Conservation (phyloP, 1,284 basidiomycete genomes). For the Bjerkandera adusta region DNA sequence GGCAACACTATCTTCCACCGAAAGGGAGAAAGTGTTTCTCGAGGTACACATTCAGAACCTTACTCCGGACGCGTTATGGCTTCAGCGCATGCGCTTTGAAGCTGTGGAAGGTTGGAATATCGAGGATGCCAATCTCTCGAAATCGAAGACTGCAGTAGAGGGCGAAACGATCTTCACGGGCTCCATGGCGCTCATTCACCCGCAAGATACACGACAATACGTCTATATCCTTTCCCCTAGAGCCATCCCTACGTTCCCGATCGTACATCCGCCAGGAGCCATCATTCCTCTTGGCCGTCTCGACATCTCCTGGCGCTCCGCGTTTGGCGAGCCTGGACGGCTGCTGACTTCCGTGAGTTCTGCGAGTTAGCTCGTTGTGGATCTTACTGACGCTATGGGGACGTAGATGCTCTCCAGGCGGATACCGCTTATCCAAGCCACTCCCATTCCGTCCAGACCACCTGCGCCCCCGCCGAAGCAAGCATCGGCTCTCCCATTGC, state of each 20-base stretch:
- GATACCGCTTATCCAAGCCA: conserved; percentile 49
- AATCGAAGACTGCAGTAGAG: conserved; percentile 23
- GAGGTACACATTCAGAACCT: conserved; percentile 88
- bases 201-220: conserved; percentile 81
- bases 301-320: conserved; percentile 80
- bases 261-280: conserved; percentile 58
- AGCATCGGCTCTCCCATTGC: conserved; percentile 66
- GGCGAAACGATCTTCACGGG: conserved; percentile 53
- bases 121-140: conserved; percentile 47
- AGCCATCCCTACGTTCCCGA: conserved; percentile 43
- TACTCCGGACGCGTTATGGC: conserved; percentile 72
- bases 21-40: conserved; percentile 80
- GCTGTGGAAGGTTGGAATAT: conserved; percentile 69
- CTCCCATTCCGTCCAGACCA: conserved; percentile 22
- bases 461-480: conserved; percentile 38
- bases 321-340: conserved; percentile 78
- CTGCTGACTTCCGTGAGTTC: conserved; percentile 67
- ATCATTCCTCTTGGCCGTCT: conserved; percentile 77
- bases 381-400: not conserved
- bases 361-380: not conserved
- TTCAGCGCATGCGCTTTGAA: conserved; percentile 75
- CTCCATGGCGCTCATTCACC: conserved; percentile 66
- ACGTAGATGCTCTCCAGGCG: conserved; percentile 66
- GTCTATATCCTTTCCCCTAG: conserved; percentile 75
- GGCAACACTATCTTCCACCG: conserved; percentile 54